phyloP scores from a whole-genome alignment of 1,139 yeast genomes.

The Ogataea hybrid region DNA sequence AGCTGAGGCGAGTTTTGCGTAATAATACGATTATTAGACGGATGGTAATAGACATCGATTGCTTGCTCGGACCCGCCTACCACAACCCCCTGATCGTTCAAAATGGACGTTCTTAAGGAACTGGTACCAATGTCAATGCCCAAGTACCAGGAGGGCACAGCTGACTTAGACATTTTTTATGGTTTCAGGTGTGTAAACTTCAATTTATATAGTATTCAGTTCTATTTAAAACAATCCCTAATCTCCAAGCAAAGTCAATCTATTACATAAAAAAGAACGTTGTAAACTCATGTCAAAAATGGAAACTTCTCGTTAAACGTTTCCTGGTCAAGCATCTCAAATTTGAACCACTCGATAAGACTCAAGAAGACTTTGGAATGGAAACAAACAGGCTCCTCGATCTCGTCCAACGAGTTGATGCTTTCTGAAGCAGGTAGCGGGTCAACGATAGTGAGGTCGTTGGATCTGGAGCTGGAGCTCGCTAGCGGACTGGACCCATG shows the following conservation, averaged over 20 bases:
- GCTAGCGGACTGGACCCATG: constrained; percentile 13
- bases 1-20: constrained; percentile 49
- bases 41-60: constrained; percentile 30
- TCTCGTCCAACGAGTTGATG: constrained; percentile 25
- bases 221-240: constrained; percentile 1
- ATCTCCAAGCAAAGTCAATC: constrained; percentile 9
- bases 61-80: constrained; percentile 20
- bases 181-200: constrained; percentile 1
- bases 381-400: constrained; percentile 30
- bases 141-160: constrained; percentile 23
- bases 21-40: constrained; percentile 23
- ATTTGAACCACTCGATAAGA: constrained; percentile 32
- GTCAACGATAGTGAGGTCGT: constrained; percentile 28
- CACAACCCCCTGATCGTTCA: constrained; percentile 22
- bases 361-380: constrained; percentile 34
- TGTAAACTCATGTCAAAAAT: constrained; percentile 20
- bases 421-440: constrained; percentile 29
- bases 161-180: background rate
- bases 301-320: constrained; percentile 26
- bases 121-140: constrained; percentile 60
- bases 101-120: constrained; percentile 41
- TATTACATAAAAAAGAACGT: constrained; percentile 1
- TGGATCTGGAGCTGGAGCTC: constrained; percentile 24
- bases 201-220: background rate
- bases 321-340: constrained; percentile 29